Conservation (phyloP, 2,329 filamentous ascomycete species). For the Pestalotiopsis sp. region DNA sequence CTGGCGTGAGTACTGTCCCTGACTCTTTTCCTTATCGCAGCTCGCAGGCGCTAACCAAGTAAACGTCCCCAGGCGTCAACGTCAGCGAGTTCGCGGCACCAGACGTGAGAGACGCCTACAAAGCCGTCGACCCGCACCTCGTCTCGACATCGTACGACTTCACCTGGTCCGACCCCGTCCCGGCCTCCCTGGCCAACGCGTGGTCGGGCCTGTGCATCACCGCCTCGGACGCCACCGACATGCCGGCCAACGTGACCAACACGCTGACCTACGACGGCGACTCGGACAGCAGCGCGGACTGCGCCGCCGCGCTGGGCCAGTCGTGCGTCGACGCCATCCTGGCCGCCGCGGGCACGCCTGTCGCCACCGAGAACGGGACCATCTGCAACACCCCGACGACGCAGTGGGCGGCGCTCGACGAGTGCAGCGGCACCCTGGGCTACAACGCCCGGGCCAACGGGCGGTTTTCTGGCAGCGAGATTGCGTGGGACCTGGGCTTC, state of each 20-base stretch:
- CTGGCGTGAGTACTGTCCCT: background rate
- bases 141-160: background rate
- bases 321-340: background rate
- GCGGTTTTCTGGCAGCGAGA: too few relatives aligned
- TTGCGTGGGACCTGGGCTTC: background rate
- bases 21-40: fast-evolving
- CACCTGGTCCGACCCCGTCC: background rate
- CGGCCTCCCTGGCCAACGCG: too few relatives aligned
- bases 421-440: background rate
- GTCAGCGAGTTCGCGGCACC: background rate
- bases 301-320: background rate
- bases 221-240: background rate
- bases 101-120: background rate
- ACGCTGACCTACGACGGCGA: background rate
- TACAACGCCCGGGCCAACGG: too few relatives aligned
- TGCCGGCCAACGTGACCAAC: conserved; percentile 1
- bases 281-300: background rate
- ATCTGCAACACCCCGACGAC: background rate
- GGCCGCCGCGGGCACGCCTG: background rate
- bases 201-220: background rate
- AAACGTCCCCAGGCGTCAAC: background rate
- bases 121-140: background rate
- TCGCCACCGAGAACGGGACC: background rate
- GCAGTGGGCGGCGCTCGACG: background rate
- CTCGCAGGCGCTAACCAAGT: background rate